Evolutionary conservation across 2,329 filamentous ascomycete genomes (phyloP), one percentile per base, ranked within the genome.

Genomic region (Fusarium proliferatum): DNA sequence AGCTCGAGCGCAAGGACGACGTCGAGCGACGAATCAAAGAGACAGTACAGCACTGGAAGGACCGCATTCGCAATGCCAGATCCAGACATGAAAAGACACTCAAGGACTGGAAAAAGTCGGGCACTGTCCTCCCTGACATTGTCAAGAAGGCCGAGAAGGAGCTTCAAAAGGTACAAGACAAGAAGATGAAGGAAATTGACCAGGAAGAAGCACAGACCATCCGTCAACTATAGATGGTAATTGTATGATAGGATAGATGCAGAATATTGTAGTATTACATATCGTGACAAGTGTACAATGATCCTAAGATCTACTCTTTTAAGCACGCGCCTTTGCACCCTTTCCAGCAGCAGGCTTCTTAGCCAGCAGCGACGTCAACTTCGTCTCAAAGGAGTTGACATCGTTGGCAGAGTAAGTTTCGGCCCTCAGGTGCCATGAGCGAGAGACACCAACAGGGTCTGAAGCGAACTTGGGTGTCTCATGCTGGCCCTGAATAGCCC

Each of bases 121-220:
- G 81, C 26, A 41, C 72, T 16, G 73, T 90, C 36, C 77, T 84
- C 45, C 82, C 83, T 4, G 88, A 90, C 72, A 78, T 86, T n/a
- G 84, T 85, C 70, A 83, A 83, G 73, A 84, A 85, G 77, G 82
- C 88, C 9, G 84, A 86, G 43, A 85, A 80, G 63, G 83, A 85
- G 77, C 72, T 85, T 77, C 85, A 87, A 76, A 86, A 86, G 81
- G 69, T 85, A 65, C 86, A 88, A 82, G 85, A 88, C 65, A 88
- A 88, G 81, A 83, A 85, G 79, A 85, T 89, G 82, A 84, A 84
- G 78, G 83, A 82, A 61, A 84, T 90, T 52, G 85, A 88, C 51
- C 76, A 76, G 16, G 82, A 82, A 45, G 88, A 90, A 82, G 86
- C 87, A 77, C 83, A 85, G 77, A 80, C 83, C 6, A 71, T 87